A percentile compares a stretch with the other conserved stretches of the same genome.
Evolutionary conservation across 1,284 basidiomycete species (phyloP).

Genomic region (Rhodotorula glutinis): DNA sequence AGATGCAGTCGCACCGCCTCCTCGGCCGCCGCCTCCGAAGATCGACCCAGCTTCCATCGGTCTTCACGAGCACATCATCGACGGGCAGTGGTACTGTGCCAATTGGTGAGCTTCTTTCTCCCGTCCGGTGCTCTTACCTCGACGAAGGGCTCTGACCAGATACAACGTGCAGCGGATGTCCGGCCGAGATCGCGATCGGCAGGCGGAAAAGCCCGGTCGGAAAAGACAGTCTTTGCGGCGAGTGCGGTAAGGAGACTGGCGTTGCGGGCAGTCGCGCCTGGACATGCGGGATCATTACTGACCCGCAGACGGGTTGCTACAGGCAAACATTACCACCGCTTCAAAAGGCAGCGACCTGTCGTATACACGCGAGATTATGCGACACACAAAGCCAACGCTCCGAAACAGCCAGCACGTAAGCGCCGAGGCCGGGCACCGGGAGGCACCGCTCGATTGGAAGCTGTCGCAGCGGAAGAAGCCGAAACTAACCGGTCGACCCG

Average conservation of each 20-base stretch:
- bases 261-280: too few relatives aligned
- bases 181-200: slow-evolving; percentile 76
- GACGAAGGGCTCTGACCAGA: not conserved
- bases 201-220: slow-evolving; percentile 82
- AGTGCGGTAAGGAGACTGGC: slow-evolving; percentile 86
- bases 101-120: slow-evolving; percentile 55
- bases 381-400: slow-evolving; percentile 19
- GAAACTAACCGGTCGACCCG: not conserved
- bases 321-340: slow-evolving; percentile 83
- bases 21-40: not conserved
- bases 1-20: not conserved
- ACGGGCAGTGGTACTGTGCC: slow-evolving; percentile 86
- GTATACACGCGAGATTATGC: slow-evolving; percentile 60
- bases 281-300: too few relatives aligned
- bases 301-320: not conserved
- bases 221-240: slow-evolving; percentile 84
- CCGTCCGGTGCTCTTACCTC: not conserved
- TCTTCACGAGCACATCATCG: slow-evolving; percentile 67
- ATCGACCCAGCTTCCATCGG: slow-evolving; percentile 20
- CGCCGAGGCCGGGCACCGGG: not conserved
- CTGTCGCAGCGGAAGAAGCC: not conserved
- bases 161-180: slow-evolving; percentile 60
- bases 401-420: not conserved
- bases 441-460: not conserved
- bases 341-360: slow-evolving; percentile 66